Evolutionary conservation across 306 rosid species (phyloP).

Genomic region (Alnus rubra): DNA sequence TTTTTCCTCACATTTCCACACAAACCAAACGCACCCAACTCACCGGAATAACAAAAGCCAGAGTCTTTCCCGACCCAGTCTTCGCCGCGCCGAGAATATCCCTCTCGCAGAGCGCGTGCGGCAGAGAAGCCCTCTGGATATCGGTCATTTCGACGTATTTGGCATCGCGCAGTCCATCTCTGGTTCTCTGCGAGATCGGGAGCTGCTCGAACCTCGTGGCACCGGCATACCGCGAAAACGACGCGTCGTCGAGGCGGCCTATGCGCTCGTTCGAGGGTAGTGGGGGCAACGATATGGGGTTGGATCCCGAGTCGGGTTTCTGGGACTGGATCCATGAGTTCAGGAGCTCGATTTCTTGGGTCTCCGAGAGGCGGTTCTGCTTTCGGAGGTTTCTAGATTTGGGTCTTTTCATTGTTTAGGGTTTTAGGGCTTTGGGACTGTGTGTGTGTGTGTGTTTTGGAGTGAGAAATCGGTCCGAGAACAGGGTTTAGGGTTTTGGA

Average conservation of each 20-base stretch:
- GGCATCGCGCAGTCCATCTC: conserved; percentile 46
- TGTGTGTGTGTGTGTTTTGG: not conserved
- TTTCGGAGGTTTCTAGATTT: conserved; percentile 50
- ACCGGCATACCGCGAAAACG: conserved; percentile 70
- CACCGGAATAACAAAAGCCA: conserved; percentile 85
- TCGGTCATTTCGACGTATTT: conserved; percentile 71
- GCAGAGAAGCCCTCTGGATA: conserved; percentile 81
- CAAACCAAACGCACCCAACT: conserved; percentile 24
- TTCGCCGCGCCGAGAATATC: conserved; percentile 94
- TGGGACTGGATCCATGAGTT: conserved; percentile 56
- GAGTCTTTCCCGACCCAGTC: conserved; percentile 92
- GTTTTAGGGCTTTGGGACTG: not conserved
- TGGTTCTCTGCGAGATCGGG: conserved; percentile 65
- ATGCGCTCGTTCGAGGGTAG: conserved; percentile 38
- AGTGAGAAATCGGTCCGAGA: not conserved
- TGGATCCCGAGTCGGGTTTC: conserved; percentile 59
- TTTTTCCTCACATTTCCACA: not conserved
- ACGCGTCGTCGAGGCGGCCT: conserved; percentile 38
- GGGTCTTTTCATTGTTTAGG: conserved; percentile 48
- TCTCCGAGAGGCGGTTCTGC: conserved; percentile 45
- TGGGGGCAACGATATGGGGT: conserved; percentile 60
- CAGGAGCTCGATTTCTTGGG: conserved; percentile 47
- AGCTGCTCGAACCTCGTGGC: conserved; percentile 55
- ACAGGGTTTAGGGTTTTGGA: not conserved
- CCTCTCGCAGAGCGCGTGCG: conserved; percentile 78